These are phyloP conservation scores for Mortierella alpina DNA, from an alignment of 192 early-diverging fungal species.

Conservation along the genomic window DNA sequence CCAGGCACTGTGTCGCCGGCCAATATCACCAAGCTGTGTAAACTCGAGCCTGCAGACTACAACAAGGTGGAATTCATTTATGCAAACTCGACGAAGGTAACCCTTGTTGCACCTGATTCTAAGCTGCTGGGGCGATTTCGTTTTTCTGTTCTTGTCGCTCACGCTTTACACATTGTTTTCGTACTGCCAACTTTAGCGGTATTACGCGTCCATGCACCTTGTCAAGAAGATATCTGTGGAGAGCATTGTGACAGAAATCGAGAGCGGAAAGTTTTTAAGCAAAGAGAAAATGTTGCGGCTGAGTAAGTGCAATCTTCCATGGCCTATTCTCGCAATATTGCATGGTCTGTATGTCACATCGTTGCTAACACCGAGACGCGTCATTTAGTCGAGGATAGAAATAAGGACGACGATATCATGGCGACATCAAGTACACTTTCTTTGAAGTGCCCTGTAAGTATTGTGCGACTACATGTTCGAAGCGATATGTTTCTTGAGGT, in stretches of 20 bases:
- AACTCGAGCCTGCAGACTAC: conserved; percentile 19
- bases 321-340: neutral
- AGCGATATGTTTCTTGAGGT: neutral
- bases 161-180: neutral
- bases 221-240: conserved; percentile 58
- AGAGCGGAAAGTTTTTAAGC: conserved; percentile 47
- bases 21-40: conserved; percentile 60
- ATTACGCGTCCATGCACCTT: conserved; percentile 54
- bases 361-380: too few species aligned
- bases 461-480: neutral
- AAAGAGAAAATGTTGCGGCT: conserved; percentile 60
- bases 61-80: conserved; percentile 67
- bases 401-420: conserved; percentile 75
- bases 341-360: too few species aligned
- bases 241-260: conserved; percentile 55
- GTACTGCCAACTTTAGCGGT: conserved; percentile 35
- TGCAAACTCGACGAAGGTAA: conserved; percentile 63
- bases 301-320: conserved; percentile 39
- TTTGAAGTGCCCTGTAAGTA: conserved; percentile 79
- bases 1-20: conserved; percentile 68
- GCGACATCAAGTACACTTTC: conserved; percentile 71
- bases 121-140: neutral
- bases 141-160: neutral
- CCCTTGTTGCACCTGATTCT: neutral
- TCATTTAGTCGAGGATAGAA: conserved; percentile 39